These are phyloP conservation scores for Rhinocladiella similis DNA, from an alignment of 2,329 filamentous ascomycete species.

Conservation along the genomic window DNA sequence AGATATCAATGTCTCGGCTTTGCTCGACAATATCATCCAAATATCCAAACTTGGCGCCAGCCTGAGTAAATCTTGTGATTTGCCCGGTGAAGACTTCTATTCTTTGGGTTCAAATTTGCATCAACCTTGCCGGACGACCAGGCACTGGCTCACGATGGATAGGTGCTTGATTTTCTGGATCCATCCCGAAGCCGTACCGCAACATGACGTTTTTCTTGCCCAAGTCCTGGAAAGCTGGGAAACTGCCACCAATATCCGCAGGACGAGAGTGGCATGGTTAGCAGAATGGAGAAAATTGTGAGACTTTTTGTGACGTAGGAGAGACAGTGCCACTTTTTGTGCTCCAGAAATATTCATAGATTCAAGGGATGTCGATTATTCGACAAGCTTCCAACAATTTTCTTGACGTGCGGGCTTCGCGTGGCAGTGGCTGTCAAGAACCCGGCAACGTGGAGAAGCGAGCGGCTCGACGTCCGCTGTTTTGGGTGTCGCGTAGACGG, in stretches of 20 bases:
- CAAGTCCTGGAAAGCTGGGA: neutral
- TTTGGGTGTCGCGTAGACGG: neutral
- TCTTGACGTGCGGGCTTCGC: neutral
- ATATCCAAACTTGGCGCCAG: too few species aligned
- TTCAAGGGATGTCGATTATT: neutral
- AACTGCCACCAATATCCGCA: neutral
- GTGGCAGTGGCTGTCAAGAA: neutral
- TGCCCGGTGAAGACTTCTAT: neutral
- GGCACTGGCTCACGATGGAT: neutral
- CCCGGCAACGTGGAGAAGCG: neutral
- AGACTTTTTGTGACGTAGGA: neutral
- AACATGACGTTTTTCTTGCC: conserved; percentile 7
- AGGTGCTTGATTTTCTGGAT: neutral
- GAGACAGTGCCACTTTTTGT: neutral
- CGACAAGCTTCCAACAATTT: neutral
- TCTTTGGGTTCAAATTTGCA: neutral
- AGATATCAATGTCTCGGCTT: too few species aligned
- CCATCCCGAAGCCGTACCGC: neutral
- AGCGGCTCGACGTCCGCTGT: neutral
- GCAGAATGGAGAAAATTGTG: neutral
- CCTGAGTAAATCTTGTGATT: too few species aligned
- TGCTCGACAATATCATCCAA: too few species aligned
- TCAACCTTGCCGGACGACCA: neutral
- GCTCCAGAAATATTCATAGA: neutral
- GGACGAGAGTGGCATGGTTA: neutral